Base-by-base conservation (phyloP, 495 filamentous ascomycete species). In the Pyrenula aspistea region DNA sequence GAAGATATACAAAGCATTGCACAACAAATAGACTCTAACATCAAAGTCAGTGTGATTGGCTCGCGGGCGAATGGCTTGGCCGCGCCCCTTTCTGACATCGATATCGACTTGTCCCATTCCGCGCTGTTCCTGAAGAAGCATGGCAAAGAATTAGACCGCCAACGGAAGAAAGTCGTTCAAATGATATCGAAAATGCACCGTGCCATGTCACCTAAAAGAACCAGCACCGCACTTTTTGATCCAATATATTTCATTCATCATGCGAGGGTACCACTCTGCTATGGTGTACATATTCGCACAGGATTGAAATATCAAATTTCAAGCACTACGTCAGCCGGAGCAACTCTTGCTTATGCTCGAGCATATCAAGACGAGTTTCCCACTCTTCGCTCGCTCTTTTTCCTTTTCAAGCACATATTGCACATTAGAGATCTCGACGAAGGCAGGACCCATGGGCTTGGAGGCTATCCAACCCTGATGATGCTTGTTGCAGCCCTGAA, bases 401-500 rank as follows among this genome's bases (percentile, higher is more conserved):
- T 69, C 25, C 53, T 73, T 20, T 58, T 75, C 11, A 77, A 80
- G 48, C 60, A 71, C 21, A 68, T 75, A 20, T 69, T 86, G 24
- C 70, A 78, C 53, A 63, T 74, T 2, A 71, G 73, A 25, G 65
- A 67, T 50, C 60, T 86, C 4, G 73, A 72, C 23, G 73, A 77
- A 15, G 62, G 70, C 22, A 64, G 65, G 54, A 54, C 63, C 2
- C 69, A 72, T 15, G 76, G 77, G 2, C 57, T 84, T 10, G 71
- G 72, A 2, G 66, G 76, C 1, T 77, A 82, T 59, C 64, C 70
- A 2, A 64, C 85, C 12, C 65, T 81, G 55, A 74, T 83, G 63
- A 76, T 84, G 61, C 59, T 83, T n/a, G 76, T 79, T 12, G 78
- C 77, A 1, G 76, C 76, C 49, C 60, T 83, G 11, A 77, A 75